Percentiles rank a stretch among this genome's conserved stretches.
Conservation (phyloP, 305 asterid genomes). For the Plantago coronopus region DNA sequence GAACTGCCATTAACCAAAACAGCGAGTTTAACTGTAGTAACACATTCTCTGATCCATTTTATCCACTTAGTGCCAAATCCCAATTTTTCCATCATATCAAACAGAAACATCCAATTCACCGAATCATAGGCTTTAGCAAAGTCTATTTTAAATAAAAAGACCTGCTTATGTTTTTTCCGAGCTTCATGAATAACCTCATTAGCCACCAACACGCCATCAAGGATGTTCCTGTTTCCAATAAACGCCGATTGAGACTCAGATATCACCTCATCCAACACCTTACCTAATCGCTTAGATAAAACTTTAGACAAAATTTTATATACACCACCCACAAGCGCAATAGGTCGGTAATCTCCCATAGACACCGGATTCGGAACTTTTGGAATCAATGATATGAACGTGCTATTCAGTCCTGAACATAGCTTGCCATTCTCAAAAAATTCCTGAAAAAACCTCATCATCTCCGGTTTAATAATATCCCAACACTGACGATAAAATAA, state of each 20-base stretch:
- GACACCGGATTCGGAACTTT: neutral
- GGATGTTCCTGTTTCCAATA: neutral
- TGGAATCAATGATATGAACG: neutral
- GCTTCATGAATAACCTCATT: neutral
- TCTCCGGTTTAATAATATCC: neutral
- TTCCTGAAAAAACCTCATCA: neutral
- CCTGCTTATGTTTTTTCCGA: neutral
- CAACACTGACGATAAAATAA: too few species aligned
- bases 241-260: neutral
- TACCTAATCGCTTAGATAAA: too few species aligned
- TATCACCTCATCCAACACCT: too few species aligned
- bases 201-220: neutral
- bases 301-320: too few species aligned
- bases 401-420: too few species aligned
- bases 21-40: rapidly evolving
- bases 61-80: neutral
- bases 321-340: neutral
- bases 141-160: neutral
- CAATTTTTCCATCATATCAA: neutral
- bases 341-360: neutral
- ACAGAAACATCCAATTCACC: neutral
- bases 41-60: neutral
- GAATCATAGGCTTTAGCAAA: slow-evolving; percentile 11
- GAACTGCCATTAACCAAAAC: neutral
- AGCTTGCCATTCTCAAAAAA: neutral